phyloP scores from a whole-genome alignment of 2,329 filamentous ascomycete genomes.

The Aureobasidium sp. region DNA sequence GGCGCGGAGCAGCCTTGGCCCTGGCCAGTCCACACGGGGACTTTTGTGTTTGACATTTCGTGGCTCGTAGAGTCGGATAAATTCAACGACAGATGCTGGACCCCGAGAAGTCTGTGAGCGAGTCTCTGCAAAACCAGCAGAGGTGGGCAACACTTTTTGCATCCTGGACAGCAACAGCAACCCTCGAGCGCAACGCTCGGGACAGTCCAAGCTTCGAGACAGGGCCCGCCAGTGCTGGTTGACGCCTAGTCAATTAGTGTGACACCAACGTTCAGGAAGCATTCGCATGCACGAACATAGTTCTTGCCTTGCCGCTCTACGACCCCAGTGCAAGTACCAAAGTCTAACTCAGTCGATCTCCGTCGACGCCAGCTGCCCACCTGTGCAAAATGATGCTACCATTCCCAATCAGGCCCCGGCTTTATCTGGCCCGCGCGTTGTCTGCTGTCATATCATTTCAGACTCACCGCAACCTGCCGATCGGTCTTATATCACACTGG shows the following conservation, averaged over 20 bases:
- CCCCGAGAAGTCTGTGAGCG: conserved; percentile 4
- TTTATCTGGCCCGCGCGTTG: conserved; percentile 9
- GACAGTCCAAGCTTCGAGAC: conserved; percentile 7
- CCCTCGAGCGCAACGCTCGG: not conserved
- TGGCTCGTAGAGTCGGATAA: conserved; percentile 1
- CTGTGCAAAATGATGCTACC: conserved; percentile 7
- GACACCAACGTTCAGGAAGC: conserved; percentile 12
- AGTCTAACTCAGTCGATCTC: conserved; percentile 12
- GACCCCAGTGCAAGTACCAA: conserved; percentile 12
- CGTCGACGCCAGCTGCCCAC: conserved; percentile 8
- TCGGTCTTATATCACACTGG: conserved; percentile 15
- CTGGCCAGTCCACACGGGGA: not conserved
- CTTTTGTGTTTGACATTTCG: not conserved
- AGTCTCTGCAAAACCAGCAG: not conserved
- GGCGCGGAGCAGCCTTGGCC: conserved; percentile 5
- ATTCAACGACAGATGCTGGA: not conserved
- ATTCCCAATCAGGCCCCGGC: conserved; percentile 8
- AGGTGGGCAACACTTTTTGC: not conserved
- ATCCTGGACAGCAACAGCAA: not conserved
- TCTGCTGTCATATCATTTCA: conserved; percentile 15
- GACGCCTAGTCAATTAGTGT: conserved; percentile 8
- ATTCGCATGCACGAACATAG: conserved; percentile 12
- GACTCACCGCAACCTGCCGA: conserved; percentile 14
- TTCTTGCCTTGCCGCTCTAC: conserved; percentile 1
- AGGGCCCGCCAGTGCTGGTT: conserved; percentile 5